These are phyloP conservation scores for Tephrocybe sp. DNA, from an alignment of 768 basidiomycete species.

Conservation along the genomic window DNA sequence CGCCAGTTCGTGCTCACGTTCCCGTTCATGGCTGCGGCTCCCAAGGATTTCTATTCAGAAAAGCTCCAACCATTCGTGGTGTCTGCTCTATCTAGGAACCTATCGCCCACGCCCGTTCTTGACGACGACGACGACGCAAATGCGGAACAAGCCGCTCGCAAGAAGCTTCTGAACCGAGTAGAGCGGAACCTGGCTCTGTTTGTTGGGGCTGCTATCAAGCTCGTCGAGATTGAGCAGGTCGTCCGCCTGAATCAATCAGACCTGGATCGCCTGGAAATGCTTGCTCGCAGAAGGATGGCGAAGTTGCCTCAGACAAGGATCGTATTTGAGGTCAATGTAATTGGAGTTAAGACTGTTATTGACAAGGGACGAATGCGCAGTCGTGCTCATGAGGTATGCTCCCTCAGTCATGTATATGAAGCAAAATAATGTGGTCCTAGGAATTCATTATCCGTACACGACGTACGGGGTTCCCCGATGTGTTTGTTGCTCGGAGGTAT, in stretches of 20 bases:
- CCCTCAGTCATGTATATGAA: constrained; percentile 3
- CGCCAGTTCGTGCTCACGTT: constrained; percentile 92
- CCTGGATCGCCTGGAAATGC: constrained; percentile 69
- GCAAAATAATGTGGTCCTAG: constrained; percentile 35
- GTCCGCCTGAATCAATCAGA: constrained; percentile 87
- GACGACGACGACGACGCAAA: constrained; percentile 44
- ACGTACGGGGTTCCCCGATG: constrained; percentile 65
- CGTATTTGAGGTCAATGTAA: constrained; percentile 86
- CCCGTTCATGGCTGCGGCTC: constrained; percentile 89
- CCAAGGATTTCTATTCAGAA: constrained; percentile 86
- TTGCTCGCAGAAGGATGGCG: constrained; percentile 63
- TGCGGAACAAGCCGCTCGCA: constrained; percentile 54
- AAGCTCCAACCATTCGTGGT: constrained; percentile 95
- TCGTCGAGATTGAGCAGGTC: constrained; percentile 83
- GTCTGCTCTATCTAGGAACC: constrained; percentile 76
- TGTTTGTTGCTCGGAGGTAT: constrained; percentile 89
- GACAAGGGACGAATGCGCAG: constrained; percentile 86
- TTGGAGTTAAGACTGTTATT: constrained; percentile 79
- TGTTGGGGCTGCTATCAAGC: constrained; percentile 76
- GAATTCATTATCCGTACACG: constrained; percentile 95
- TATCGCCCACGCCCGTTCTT: constrained; percentile 58
- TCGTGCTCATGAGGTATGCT: constrained; percentile 79
- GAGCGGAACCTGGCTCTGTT: constrained; percentile 86
- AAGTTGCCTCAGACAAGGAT: constrained; percentile 44
- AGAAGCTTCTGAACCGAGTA: constrained; percentile 69